Evolutionary conservation across 2,329 filamentous ascomycete genomes (phyloP), one percentile per base, ranked within the genome.

Genomic region (Xenoacremonium recifei): DNA sequence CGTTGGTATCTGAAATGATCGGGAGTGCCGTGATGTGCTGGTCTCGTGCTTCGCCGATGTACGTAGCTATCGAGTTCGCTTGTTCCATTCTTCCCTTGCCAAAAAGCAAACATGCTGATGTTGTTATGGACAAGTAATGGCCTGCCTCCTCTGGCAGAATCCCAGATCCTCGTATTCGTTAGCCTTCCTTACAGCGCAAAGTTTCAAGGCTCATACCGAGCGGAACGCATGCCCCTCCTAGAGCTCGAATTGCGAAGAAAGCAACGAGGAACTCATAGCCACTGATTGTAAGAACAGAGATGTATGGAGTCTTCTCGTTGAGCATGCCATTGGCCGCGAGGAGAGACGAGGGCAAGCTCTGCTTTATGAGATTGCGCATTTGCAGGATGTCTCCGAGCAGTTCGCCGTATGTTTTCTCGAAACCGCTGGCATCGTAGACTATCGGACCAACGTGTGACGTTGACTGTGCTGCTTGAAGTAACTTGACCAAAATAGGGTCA

Each of bases 181-280:
- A 15, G 9, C 23, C 13, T 13, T 13, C 23, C 9, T 27, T 27
- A 13, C 23, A 27, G 23, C 23, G 23, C 23, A 27, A n/a, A n/a
- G n/a, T n/a, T n/a, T 27, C 23, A 27, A 9, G 6, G 12, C 16
- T 51, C 45, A n/a, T n/a, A 31, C 29, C 17, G 17, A 56, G 23
- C 3, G 53, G 47, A 13, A 54, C 35, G 13, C 43, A 48, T 5
- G 49, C 51, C 4, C 49, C 53, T 9, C 29, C 29, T 4, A 58
- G 25, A 4, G 42, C 53, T 7, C 50, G 47, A 16, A 44, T 39
- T 9, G 50, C 48, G 17, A 55, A 54, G 23, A 54, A 56, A 3
- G 51, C 53, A 5, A 58, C 54, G 10, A 53, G 32, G 18, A 56
- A 56, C 31, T 55, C 54, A 30, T 58, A 58, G 5, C 54, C 53